A percentile compares a stretch with the other conserved stretches of the same genome.
Evolutionary conservation across 2,329 filamentous ascomycete genomes (phyloP).

Genomic region (Colletotrichum gloeosporioides): DNA sequence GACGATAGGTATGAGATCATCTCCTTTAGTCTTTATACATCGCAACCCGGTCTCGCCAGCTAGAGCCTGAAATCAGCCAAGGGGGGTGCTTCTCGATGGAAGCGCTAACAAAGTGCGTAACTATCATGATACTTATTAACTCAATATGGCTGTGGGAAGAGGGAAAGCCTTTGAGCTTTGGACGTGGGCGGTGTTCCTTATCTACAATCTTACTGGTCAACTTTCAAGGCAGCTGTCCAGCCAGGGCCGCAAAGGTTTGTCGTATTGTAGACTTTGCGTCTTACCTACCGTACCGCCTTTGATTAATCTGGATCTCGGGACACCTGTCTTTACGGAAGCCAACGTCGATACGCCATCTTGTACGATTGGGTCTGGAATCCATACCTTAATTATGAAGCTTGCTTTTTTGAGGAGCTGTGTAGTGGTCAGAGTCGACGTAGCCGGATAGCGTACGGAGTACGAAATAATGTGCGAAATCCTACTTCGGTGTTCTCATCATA

Average conservation of each 20-base stretch:
- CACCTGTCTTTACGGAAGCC: slow-evolving; percentile 28
- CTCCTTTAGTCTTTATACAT: neutral
- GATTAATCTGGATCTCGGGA: slow-evolving; percentile 34
- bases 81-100: slow-evolving; percentile 29
- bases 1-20: neutral
- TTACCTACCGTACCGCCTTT: slow-evolving; percentile 36
- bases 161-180: slow-evolving; percentile 29
- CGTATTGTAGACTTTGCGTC: slow-evolving; percentile 39
- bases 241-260: slow-evolving; percentile 34
- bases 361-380: neutral
- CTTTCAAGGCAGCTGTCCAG: slow-evolving; percentile 33
- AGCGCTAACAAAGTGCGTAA: slow-evolving; percentile 17
- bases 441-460: neutral
- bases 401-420: neutral
- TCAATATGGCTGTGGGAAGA: neutral
- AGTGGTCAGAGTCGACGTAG: neutral
- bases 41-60: slow-evolving; percentile 29
- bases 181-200: slow-evolving; percentile 34
- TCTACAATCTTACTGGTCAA: slow-evolving; percentile 30
- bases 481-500: neutral
- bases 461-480: neutral
- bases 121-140: neutral
- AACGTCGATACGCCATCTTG: slow-evolving; percentile 27
- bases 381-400: neutral
- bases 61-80: slow-evolving; percentile 31